Conservation (phyloP, 2,329 filamentous ascomycete genomes). For the Sporothrix pseudoabietina region DNA sequence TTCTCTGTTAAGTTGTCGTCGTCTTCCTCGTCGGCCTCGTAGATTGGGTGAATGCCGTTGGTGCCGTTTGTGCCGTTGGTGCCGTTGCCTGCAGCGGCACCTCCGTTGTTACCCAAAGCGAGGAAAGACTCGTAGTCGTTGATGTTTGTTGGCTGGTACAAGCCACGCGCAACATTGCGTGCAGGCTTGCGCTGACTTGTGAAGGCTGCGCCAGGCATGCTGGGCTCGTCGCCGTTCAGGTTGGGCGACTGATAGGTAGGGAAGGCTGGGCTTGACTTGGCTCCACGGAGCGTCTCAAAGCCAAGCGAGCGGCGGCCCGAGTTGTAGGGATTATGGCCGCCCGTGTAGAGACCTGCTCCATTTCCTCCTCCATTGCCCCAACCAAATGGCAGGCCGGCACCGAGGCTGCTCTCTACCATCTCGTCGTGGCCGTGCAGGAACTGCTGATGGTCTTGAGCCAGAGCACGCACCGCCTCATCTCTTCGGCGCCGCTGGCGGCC, state of each 20-base stretch:
- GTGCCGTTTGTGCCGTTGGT: constrained; percentile 42
- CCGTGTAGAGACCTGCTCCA: constrained; percentile 49
- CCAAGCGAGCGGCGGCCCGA: constrained; percentile 45
- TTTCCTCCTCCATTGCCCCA: constrained; percentile 37
- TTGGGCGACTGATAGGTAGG: constrained; percentile 28
- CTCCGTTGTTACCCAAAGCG: constrained; percentile 25
- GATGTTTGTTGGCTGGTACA: constrained; percentile 43
- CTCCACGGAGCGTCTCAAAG: constrained; percentile 53
- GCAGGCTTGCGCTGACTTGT: constrained; percentile 38
- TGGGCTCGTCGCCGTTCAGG: constrained; percentile 7
- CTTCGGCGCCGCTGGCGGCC: constrained; percentile 42
- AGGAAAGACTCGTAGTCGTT: constrained; percentile 39
- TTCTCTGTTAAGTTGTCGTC: constrained; percentile 37
- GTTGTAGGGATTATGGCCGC: constrained; percentile 48
- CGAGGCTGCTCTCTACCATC: constrained; percentile 49
- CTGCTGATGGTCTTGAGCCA: constrained; percentile 53
- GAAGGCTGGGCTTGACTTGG: constrained; percentile 33
- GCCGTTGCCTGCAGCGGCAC: constrained; percentile 28
- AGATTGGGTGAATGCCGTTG: constrained; percentile 59
- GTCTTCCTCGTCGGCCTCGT: constrained; percentile 61
- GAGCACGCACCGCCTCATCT: constrained; percentile 52
- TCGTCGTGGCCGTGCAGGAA: constrained; percentile 51
- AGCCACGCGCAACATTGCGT: constrained; percentile 42
- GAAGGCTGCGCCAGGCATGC: not conserved
- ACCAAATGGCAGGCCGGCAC: constrained; percentile 39